phyloP scores from a whole-genome alignment of 108 stramenopile genomes.

The Cyclotella choctawhatcheeana region DNA sequence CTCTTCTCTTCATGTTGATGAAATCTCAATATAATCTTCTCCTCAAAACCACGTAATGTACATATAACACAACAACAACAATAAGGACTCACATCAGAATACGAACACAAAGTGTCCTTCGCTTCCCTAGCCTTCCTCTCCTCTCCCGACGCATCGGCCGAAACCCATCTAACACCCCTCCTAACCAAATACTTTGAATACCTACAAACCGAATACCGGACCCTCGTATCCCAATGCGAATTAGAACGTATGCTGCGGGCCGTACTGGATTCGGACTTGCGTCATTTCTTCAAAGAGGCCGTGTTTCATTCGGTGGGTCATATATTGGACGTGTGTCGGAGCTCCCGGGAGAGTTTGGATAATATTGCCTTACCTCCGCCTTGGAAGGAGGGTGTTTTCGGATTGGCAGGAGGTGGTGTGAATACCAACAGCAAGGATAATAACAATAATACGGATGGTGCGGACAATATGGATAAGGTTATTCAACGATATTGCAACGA shows the following conservation, averaged over 20 bases:
- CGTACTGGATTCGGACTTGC: conserved; percentile 62
- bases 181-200: conserved; percentile 71
- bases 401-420: conserved; percentile 26
- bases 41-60: not conserved
- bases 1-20: no score
- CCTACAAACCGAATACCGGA: conserved; percentile 65
- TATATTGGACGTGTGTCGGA: conserved; percentile 81
- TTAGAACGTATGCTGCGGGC: conserved; percentile 71
- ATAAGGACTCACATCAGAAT: conserved; percentile 71
- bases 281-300: conserved; percentile 73
- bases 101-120: conserved; percentile 85
- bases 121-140: conserved; percentile 87
- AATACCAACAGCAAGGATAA: no score
- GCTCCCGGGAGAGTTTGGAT: conserved; percentile 61
- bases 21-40: not conserved
- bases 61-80: conserved; percentile 1
- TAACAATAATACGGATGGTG: no score
- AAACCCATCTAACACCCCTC: conserved; percentile 68
- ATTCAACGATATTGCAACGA: conserved; percentile 50
- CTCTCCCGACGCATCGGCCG: conserved; percentile 78
- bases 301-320: conserved; percentile 85
- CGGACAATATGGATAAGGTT: conserved; percentile 31
- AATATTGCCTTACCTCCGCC: conserved; percentile 75
- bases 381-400: conserved; percentile 50
- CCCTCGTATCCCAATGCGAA: conserved; percentile 65